Conservation (phyloP, 169 alveolate species). For the Babesia bigemina region DNA sequence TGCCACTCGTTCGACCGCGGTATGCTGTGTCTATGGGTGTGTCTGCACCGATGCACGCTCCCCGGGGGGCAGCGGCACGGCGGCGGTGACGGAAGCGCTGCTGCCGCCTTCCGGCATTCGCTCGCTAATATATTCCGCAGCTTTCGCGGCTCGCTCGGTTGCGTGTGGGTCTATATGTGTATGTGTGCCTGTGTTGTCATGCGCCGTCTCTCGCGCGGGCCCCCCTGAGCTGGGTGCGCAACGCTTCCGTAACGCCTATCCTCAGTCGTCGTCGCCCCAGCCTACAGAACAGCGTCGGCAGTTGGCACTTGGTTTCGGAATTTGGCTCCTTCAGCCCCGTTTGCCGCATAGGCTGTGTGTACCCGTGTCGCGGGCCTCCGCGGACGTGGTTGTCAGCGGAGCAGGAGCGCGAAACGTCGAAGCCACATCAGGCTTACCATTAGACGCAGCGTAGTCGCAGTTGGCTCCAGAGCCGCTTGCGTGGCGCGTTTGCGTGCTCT, state of each 20-base stretch:
- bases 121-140: too few species aligned
- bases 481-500: too few species aligned
- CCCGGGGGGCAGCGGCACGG: too few species aligned
- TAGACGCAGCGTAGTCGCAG: too few species aligned
- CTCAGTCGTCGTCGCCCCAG: not conserved
- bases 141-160: too few species aligned
- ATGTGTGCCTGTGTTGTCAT: not conserved
- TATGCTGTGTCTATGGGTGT: not conserved
- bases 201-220: conserved; percentile 6
- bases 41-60: too few species aligned
- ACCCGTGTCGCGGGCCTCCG: conserved; percentile 5
- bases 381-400: too few species aligned
- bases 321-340: not conserved
- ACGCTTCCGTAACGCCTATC: not conserved
- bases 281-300: not conserved
- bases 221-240: conserved; percentile 23
- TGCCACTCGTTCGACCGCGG: not conserved
- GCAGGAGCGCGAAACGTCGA: too few species aligned
- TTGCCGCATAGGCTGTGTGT: conserved; percentile 10
- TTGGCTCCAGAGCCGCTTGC: too few species aligned
- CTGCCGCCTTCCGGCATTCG: too few species aligned
- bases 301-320: not conserved
- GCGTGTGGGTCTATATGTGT: not conserved
- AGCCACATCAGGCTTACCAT: too few species aligned
- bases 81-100: too few species aligned